Evolutionary conservation across 495 filamentous ascomycete species (phyloP), one percentile per base, ranked within the genome.

Genomic region (Xylaria intraflava): DNA sequence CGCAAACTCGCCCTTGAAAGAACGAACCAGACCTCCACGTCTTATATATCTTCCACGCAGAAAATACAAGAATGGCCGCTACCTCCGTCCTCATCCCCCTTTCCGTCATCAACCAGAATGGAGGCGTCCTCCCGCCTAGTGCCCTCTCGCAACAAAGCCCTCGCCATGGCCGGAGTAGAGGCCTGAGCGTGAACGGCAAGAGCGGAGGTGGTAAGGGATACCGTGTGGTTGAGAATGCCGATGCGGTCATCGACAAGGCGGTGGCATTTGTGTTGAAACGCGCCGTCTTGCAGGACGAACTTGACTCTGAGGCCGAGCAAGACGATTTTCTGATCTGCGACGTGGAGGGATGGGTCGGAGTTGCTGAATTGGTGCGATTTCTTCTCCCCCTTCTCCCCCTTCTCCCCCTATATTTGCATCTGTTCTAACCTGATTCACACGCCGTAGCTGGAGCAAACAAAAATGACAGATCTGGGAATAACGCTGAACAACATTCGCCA

Each of bases 111-210:
- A 60, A 57, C 38, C 61, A 67, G 58, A 60, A 72, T 48, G 61
- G 62, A 48, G 71, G 67, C 8, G 71, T 76, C 30, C 70, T 76
- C 42, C 65, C 67, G 11, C 72, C 72, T 19, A 74, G 71, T 43
- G 70, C 70, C 19, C 42, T 74, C 22, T 66, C 61, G n/a, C 67
- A 71, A 42, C 62, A 71, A 54, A 62, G 55, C 36, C 66, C 71
- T 38, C 70, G 72, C 39, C 72, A 76, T 63, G 72, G 72, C 43
- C 66, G 72, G 44, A 69, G 69, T 55, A 56, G 66, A 46, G 71
- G 66, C 9, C 70, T 71, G 57, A 76, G 71, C 50, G 44, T 70
- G 11, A 69, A 67, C 49, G 67, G 65, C 47, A 63, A 60, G 51
- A 72, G 68, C 52, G 54, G 55, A 14, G 55, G 64, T 24, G 65